Evolutionary conservation across 1,284 basidiomycete genomes (phyloP).

Genomic region (Trametes versicolor): DNA sequence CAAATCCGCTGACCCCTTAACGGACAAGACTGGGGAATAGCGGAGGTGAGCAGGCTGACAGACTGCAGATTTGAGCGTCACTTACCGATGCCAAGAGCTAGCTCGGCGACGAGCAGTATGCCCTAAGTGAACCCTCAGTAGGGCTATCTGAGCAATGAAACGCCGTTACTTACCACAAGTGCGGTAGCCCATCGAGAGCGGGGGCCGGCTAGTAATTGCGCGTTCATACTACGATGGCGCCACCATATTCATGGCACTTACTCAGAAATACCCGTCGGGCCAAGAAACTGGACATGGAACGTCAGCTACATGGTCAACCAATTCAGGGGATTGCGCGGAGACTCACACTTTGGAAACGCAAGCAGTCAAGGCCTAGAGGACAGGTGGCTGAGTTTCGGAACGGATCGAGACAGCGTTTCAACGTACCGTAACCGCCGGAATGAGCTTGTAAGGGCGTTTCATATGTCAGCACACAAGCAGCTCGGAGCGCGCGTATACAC

Average conservation of each 20-base stretch:
- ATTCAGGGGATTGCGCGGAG: not conserved
- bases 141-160: no score
- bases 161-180: not conserved
- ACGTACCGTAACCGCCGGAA: conserved; percentile 6
- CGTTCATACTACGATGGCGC: not conserved
- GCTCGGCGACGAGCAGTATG: not conserved
- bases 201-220: not conserved
- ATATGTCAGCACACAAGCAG: not conserved
- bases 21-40: not conserved
- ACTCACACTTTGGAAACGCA: conserved; percentile 5
- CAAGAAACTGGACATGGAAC: not conserved
- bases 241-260: not conserved
- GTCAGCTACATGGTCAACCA: not conserved
- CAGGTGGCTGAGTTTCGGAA: not conserved
- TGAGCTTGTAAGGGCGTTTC: not conserved
- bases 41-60: not conserved
- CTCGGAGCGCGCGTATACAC: not conserved
- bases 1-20: not conserved
- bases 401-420: not conserved
- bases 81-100: conserved; percentile 4
- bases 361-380: not conserved
- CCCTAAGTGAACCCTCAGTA: not conserved
- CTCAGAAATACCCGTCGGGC: conserved; percentile 6
- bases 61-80: not conserved
- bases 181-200: conserved; percentile 2